phyloP scores from a whole-genome alignment of 805 yeast species.

The Saccharomycopsis schoenii region DNA sequence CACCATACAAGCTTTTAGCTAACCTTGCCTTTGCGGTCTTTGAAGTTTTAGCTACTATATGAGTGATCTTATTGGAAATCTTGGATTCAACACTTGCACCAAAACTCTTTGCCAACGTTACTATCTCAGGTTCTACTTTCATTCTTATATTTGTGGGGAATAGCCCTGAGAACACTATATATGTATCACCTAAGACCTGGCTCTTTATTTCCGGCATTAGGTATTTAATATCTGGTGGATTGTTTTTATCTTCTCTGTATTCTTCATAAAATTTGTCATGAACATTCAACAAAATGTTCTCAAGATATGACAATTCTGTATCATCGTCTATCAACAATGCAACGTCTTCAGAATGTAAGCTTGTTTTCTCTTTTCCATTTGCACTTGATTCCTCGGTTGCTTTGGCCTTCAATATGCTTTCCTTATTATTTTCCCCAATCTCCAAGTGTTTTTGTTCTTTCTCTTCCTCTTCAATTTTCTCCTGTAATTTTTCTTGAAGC shows the following conservation, averaged over 20 bases:
- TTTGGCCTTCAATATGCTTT: constrained; percentile 10
- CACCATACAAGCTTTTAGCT: constrained; percentile 57
- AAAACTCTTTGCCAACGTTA: constrained; percentile 83
- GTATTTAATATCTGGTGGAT: constrained; percentile 55
- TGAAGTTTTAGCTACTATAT: constrained; percentile 72
- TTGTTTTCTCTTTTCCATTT: not conserved
- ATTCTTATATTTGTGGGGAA: constrained; percentile 66
- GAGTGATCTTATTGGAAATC: constrained; percentile 68
- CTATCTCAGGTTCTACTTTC: constrained; percentile 71
- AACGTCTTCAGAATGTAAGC: constrained; percentile 24
- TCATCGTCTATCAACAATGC: constrained; percentile 71
- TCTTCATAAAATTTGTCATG: constrained; percentile 58
- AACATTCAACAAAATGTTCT: constrained; percentile 49
- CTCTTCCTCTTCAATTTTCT: constrained; percentile 20
- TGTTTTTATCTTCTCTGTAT: constrained; percentile 35
- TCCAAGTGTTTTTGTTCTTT: constrained; percentile 10
- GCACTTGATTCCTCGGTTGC: constrained; percentile 5
- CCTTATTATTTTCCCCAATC: constrained; percentile 24
- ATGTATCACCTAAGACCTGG: constrained; percentile 55
- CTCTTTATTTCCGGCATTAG: constrained; percentile 69
- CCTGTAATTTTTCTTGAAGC: constrained; percentile 62
- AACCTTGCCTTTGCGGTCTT: constrained; percentile 77
- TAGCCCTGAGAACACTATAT: constrained; percentile 78
- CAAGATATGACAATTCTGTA: constrained; percentile 56
- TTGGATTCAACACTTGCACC: constrained; percentile 80